A percentile compares a stretch with the other conserved stretches of the same genome.
These are phyloP conservation scores for Pseudocercospora musae DNA, from an alignment of 2,329 filamentous ascomycete genomes.

Conservation along the genomic window DNA sequence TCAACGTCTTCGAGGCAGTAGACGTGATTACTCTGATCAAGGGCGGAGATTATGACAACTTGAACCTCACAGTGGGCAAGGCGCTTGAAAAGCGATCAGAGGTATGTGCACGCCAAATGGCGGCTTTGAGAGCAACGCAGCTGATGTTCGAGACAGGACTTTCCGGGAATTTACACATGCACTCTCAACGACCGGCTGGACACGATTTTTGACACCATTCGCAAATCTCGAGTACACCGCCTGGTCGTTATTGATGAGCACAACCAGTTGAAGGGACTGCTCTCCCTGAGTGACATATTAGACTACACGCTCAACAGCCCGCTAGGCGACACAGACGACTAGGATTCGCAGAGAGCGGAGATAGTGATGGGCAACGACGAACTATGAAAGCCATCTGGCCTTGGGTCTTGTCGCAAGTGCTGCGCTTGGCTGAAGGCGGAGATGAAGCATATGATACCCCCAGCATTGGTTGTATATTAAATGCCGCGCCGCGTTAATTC, in stretches of 20 bases:
- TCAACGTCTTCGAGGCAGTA: constrained; percentile 97
- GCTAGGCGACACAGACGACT: constrained; percentile 29
- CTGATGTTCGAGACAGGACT: constrained; percentile 58
- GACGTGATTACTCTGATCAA: constrained; percentile 97
- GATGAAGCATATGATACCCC: not conserved
- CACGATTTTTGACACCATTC: constrained; percentile 94
- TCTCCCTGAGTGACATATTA: constrained; percentile 93
- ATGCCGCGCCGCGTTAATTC: not conserved
- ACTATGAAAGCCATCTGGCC: not conserved
- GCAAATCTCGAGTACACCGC: constrained; percentile 89
- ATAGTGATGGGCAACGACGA: not conserved
- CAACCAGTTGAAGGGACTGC: constrained; percentile 77
- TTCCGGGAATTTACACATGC: constrained; percentile 95
- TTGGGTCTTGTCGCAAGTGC: not conserved
- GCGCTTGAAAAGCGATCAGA: constrained; percentile 82
- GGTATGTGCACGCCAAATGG: constrained; percentile 41
- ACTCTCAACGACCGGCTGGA: constrained; percentile 86
- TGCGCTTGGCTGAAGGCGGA: not conserved
- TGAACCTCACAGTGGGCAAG: constrained; percentile 81
- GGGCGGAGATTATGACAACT: constrained; percentile 85
- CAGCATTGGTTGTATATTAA: not conserved
- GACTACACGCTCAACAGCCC: constrained; percentile 72
- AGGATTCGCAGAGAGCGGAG: constrained; percentile 1
- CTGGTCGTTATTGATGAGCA: constrained; percentile 91
- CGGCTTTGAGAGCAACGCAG: not conserved